Evolutionary conservation across 2,329 filamentous ascomycete species (phyloP), one percentile per base, ranked within the genome.

Genomic region (Pseudocercospora fuligena): DNA sequence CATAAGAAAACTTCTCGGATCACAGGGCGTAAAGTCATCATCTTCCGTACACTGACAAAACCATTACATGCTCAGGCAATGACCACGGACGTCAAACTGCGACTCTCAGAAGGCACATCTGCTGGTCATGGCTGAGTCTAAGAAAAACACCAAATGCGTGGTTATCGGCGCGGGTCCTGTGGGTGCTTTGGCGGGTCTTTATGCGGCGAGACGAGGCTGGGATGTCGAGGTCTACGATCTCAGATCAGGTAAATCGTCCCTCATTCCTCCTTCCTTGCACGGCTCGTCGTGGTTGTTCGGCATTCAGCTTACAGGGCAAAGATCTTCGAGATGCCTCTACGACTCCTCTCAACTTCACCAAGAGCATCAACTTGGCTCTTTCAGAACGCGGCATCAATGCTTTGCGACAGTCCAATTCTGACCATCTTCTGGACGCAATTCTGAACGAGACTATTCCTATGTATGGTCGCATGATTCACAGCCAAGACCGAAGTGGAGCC

Each of bases 321-420:
- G 95, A 99, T 82, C 89, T 98, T 58, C 89, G 95, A 47, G 89
- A 96, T 77, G 89, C 91, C 2, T 86, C 88, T 2, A 97, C 92
- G 0, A 89, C 89, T 31, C 94, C 94, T 2, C 85, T 98, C 68
- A 97, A 97, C 80, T 97, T 97, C 77, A 97, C 94, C 67, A 97
- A 93, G 79, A 98, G 95, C n/a, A 99, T 99, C 83, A 99, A 99
- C 77, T 82, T 99, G 63, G 94, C 95, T 23, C 84, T 99, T 0
- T 98, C 95, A 0, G 94, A 98, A 78, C 89, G 95, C 66, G 95
- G 95, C 33, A 94, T 98, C 78, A 92, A 95, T 78, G 92, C 94
- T 23, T 90, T 99, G 80, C 87, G 87, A 61, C 84, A 91, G 73
- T 88, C 92, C 1, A 87, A 88, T 27, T 86, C 89, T 33, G 81